A percentile compares a stretch with the other conserved stretches of the same genome.
Evolutionary conservation across 805 yeast genomes (phyloP).

Genomic region (Candida maesae): DNA sequence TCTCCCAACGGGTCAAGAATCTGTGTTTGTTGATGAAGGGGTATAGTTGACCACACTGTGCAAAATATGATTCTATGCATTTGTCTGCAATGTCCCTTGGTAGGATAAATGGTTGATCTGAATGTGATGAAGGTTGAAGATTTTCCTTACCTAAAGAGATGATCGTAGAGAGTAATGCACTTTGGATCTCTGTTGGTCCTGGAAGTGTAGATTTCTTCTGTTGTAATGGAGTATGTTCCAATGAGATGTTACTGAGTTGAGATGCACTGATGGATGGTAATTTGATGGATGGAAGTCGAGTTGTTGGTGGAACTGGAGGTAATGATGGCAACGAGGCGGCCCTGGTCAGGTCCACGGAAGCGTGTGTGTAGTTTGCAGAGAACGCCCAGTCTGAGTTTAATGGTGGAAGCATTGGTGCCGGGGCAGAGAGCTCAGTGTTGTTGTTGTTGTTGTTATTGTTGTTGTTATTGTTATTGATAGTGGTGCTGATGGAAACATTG

Average conservation of each 20-base stretch:
- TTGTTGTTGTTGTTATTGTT: background rate
- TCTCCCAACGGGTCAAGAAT: conserved; percentile 13
- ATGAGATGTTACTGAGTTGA: conserved; percentile 4
- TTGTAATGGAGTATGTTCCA: conserved; percentile 3
- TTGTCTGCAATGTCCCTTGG: conserved; percentile 16
- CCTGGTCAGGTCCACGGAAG: background rate
- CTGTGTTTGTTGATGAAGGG: conserved; percentile 20
- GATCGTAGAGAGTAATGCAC: conserved; percentile 22
- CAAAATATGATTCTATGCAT: conserved; percentile 18
- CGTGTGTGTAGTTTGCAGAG: conserved; percentile 4
- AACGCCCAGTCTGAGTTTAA: conserved; percentile 2
- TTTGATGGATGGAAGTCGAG: conserved; percentile 9
- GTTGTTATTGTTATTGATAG: too few relatives aligned
- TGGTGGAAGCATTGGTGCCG: conserved; percentile 9
- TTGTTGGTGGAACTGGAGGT: background rate
- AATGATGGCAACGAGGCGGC: background rate
- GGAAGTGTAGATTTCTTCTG: background rate
- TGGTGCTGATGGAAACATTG: too few relatives aligned
- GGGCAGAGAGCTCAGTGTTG: background rate
- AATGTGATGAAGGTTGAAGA: conserved; percentile 2
- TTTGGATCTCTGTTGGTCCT: conserved; percentile 18
- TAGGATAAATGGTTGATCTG: conserved; percentile 17
- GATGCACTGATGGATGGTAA: conserved; percentile 14
- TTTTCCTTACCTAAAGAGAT: conserved; percentile 21
- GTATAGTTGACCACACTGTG: conserved; percentile 11